Percentiles rank a stretch among this genome's conserved stretches.
Conservation (phyloP, 208 protist genomes). For the Trypanosoma cruzi region DNA sequence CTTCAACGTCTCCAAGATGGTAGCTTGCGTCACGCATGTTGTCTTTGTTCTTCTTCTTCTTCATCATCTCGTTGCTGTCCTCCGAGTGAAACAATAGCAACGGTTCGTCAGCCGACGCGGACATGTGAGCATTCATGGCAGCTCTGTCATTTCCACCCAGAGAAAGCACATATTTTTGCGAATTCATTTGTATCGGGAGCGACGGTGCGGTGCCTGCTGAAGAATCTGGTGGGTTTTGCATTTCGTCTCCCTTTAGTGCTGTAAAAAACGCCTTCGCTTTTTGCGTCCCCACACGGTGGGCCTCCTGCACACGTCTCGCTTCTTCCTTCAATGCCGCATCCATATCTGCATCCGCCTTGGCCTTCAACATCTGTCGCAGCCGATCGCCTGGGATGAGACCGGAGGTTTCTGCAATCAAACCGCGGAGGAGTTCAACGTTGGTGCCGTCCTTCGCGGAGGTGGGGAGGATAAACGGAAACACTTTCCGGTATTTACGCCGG, state of each 20-base stretch:
- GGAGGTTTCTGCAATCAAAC: constrained; percentile 87
- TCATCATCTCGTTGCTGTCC: too few relatives aligned
- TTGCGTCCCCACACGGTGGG: constrained; percentile 40
- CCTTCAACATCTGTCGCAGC: constrained; percentile 69
- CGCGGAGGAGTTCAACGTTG: constrained; percentile 86
- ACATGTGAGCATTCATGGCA: background rate
- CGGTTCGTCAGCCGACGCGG: constrained; percentile 1
- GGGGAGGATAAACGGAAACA: constrained; percentile 87
- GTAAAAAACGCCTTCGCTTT: constrained; percentile 50
- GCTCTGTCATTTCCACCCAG: constrained; percentile 2
- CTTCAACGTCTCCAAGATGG: background rate
- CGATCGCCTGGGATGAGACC: constrained; percentile 85
- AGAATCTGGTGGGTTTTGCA: background rate
- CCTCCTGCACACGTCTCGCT: constrained; percentile 47
- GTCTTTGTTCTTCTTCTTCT: background rate
- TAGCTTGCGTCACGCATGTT: background rate
- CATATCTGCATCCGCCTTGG: constrained; percentile 50
- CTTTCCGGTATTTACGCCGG: constrained; percentile 83
- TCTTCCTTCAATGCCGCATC: constrained; percentile 56
- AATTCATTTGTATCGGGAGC: constrained; percentile 8
- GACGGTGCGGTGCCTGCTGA: background rate
- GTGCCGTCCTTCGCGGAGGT: constrained; percentile 80
- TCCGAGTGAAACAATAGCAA: constrained; percentile 2
- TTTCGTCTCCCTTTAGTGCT: constrained; percentile 7
- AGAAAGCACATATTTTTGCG: constrained; percentile 25